Conservation (phyloP, 169 alveolate genomes). For the Eimeria falciformis region DNA sequence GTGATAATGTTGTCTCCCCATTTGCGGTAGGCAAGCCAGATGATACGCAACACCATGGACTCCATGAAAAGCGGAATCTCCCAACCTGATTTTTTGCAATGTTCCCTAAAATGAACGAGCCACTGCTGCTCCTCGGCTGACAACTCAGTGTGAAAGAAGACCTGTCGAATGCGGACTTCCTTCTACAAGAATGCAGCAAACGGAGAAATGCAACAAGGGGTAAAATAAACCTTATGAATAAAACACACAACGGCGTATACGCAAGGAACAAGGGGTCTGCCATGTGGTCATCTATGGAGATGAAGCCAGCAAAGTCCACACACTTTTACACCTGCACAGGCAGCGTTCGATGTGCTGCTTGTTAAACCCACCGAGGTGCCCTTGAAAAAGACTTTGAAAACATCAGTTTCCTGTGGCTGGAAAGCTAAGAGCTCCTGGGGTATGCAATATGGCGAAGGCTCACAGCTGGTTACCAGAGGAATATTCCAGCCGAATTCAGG, state of each 20-base stretch:
- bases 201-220: too few species aligned
- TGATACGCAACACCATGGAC: conserved; percentile 80
- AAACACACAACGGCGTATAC: too few species aligned
- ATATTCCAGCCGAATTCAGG: conserved; percentile 62
- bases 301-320: too few species aligned
- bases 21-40: conserved; percentile 79
- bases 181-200: conserved; percentile 19
- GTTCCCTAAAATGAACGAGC: conserved; percentile 75
- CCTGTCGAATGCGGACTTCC: conserved; percentile 81
- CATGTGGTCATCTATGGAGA: too few species aligned
- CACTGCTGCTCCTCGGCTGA: conserved; percentile 78
- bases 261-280: too few species aligned
- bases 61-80: conserved; percentile 78
- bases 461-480: not conserved
- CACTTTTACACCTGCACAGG: too few species aligned
- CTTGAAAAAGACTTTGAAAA: conserved; percentile 53
- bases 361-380: conserved; percentile 38
- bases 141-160: conserved; percentile 80
- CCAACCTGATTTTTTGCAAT: conserved; percentile 48
- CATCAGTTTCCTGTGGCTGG: conserved; percentile 18
- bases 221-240: too few species aligned
- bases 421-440: conserved; percentile 46
- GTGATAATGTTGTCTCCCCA: conserved; percentile 28
- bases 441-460: conserved; percentile 37
- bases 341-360: not conserved